These are phyloP conservation scores for Penicillium concentricum DNA, from an alignment of 2,329 filamentous ascomycete genomes.

Conservation along the genomic window DNA sequence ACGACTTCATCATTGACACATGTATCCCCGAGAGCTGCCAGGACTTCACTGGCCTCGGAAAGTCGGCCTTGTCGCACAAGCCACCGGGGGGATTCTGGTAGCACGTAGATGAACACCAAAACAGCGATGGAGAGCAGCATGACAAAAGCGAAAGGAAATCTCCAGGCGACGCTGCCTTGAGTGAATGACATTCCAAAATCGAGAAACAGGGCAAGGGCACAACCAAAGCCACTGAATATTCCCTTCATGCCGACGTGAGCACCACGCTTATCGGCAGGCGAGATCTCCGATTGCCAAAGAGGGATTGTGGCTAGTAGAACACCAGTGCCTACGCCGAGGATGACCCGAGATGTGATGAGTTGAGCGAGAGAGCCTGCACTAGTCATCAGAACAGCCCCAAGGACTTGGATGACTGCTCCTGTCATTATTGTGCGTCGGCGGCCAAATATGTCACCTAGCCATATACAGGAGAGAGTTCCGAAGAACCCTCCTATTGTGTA, in stretches of 20 bases:
- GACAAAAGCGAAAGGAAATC: slow-evolving; percentile 20
- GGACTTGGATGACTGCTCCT: slow-evolving; percentile 16
- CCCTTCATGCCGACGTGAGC: slow-evolving; percentile 24
- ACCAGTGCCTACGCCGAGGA: slow-evolving; percentile 19
- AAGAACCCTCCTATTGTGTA: slow-evolving; percentile 21
- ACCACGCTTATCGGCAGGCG: slow-evolving; percentile 19
- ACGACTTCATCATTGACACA: slow-evolving; percentile 5
- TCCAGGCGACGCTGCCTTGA: slow-evolving; percentile 15
- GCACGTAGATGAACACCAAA: slow-evolving; percentile 12
- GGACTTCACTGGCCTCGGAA: slow-evolving; percentile 15
- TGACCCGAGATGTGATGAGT: slow-evolving; percentile 14
- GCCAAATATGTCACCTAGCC: slow-evolving; percentile 21
- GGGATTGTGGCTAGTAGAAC: slow-evolving; percentile 19
- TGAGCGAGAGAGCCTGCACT: slow-evolving; percentile 14
- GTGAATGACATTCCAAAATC: slow-evolving; percentile 25
- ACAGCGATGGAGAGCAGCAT: slow-evolving; percentile 15
- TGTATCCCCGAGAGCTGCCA: slow-evolving; percentile 16
- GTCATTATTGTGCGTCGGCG: slow-evolving; percentile 22
- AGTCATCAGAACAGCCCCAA: slow-evolving; percentile 16
- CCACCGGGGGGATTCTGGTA: slow-evolving; percentile 24
- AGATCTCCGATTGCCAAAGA: slow-evolving; percentile 24
- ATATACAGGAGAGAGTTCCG: slow-evolving; percentile 21
- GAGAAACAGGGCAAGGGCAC: slow-evolving; percentile 19
- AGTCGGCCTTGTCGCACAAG: slow-evolving; percentile 17
- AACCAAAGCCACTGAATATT: slow-evolving; percentile 20